Evolutionary conservation across 768 basidiomycete species (phyloP), one percentile per base, ranked within the genome.

Genomic region (Tylopilus felleus): DNA sequence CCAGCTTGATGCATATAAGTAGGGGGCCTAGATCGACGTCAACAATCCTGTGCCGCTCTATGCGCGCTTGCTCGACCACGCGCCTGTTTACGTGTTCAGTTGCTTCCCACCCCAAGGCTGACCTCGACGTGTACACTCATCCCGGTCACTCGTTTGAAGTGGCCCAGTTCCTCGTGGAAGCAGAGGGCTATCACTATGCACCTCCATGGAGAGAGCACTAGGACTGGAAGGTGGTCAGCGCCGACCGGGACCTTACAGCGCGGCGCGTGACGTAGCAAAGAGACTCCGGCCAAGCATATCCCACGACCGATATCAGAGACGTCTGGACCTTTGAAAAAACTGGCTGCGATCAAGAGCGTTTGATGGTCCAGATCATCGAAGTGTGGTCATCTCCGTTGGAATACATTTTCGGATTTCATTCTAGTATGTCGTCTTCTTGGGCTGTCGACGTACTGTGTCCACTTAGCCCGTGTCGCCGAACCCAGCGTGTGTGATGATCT

Each of bases 341-440:
- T 0, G 16, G 14, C 14, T 1, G 5, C 13, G 44, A 50, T 5
- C 6, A 27, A 10, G 49, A 47, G 14, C 9, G 4, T 12, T 48
- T 65, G 3, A 75, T 68, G 42, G 62, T 79, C 1, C 79, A 81
- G 54, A 59, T 81, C 38, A 73, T 82, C 29, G 67, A 59, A 8
- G 45, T 52, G 1, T 0, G 19, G 1, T 47, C 60, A 25, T 71
- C 33, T 55, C 74, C 21, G 10, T 51, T 39, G 7, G 38, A 38
- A 19, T 55, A 9, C 70, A 73, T 81, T 14, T 49, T 80, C 2
- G 59, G 59, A 8, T 81, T 80, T 50, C 80, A 81, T 52, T 77
- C 75, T 1, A 78, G 80, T 81, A 38, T 25, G 77, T 65, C 13
- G 0, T 29, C 10, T 3, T 14, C 16, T n/a, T 13, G n/a, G 43